phyloP scores from a whole-genome alignment of 345 rosid genomes.

The Ceriops tagal region DNA sequence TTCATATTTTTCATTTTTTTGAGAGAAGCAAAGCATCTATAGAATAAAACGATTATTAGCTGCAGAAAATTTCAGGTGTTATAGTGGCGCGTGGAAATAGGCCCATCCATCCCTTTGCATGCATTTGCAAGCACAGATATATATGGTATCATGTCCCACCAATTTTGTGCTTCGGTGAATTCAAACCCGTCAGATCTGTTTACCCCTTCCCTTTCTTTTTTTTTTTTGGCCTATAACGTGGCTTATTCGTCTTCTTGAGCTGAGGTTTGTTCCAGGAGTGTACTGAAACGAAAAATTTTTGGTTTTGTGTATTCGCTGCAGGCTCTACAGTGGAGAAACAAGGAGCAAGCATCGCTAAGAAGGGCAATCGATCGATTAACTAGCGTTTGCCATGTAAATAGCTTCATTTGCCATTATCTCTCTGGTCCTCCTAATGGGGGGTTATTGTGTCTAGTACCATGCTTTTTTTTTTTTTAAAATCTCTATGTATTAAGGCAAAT shows the following conservation, averaged over 20 bases:
- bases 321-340: constrained; percentile 91
- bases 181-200: constrained; percentile 9
- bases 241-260: constrained; percentile 15
- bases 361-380: neutral
- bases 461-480: too few species aligned
- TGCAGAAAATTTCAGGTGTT: constrained; percentile 8
- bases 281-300: neutral
- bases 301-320: constrained; percentile 22
- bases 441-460: too few species aligned
- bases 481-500: too few species aligned
- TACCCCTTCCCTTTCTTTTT: neutral
- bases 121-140: neutral
- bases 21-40: too few species aligned
- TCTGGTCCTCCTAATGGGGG: too few species aligned
- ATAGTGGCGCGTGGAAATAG: constrained; percentile 50
- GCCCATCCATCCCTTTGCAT: constrained; percentile 15
- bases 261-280: neutral
- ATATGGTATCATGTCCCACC: neutral
- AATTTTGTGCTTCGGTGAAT: neutral
- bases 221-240: neutral
- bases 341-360: constrained; percentile 65
- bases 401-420: neutral
- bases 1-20: too few species aligned
- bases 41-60: neutral
- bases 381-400: constrained; percentile 8